These are phyloP conservation scores for Babesia ovata DNA, from an alignment of 169 alveolate species.

Conservation along the genomic window DNA sequence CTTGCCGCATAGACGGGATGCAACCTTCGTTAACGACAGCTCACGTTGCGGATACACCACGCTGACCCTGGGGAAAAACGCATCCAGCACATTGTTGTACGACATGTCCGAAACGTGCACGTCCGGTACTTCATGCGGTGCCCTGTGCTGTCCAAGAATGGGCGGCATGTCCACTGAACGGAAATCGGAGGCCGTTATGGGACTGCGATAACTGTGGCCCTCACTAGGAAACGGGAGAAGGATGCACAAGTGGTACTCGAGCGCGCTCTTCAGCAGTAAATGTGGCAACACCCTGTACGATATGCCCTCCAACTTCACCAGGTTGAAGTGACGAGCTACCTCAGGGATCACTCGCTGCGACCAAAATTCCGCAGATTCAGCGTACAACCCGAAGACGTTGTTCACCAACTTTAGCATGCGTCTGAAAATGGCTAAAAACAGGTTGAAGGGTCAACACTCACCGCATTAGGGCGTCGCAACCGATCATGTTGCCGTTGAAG, in stretches of 20 bases:
- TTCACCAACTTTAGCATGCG: conserved; percentile 37
- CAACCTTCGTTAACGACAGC: conserved; percentile 26
- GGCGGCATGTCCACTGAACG: conserved; percentile 4
- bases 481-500: neutral
- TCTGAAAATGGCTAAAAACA: neutral
- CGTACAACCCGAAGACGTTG: conserved; percentile 49
- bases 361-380: conserved; percentile 53
- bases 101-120: neutral
- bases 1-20: conserved; percentile 31
- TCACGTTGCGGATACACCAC: conserved; percentile 34
- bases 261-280: conserved; percentile 38
- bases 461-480: conserved; percentile 34
- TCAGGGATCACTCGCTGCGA: conserved; percentile 46
- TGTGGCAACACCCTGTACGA: conserved; percentile 53
- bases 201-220: conserved; percentile 28
- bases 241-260: conserved; percentile 56
- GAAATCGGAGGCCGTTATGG: conserved; percentile 30
- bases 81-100: neutral
- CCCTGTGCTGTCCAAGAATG: conserved; percentile 5
- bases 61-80: conserved; percentile 34
- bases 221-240: conserved; percentile 36
- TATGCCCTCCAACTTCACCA: conserved; percentile 44
- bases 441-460: conserved; percentile 2
- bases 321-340: conserved; percentile 53
- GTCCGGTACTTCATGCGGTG: neutral